Base-by-base conservation (phyloP, 345 rosid species). In the Orychophragmus violaceus region DNA sequence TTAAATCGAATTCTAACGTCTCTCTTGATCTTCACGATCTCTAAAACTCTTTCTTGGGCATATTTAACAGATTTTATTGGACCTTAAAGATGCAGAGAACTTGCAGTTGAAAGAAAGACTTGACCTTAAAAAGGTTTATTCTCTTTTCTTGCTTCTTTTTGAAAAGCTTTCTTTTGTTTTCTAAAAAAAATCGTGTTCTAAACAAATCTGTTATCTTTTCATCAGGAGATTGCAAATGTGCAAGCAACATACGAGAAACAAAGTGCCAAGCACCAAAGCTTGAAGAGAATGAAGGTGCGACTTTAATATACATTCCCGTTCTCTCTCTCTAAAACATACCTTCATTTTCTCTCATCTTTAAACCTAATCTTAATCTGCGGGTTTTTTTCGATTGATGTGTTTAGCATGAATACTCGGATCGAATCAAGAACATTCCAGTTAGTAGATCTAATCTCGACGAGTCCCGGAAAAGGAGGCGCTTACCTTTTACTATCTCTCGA, bases 241-340 rank as follows among this genome's bases (percentile, higher is more conserved):
- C 79, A 70, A 30, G 80, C 84, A 18, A 82, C 85, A 24, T 82
- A 64, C 23, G 52, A 77, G 41, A 85, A 82, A 49, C 82, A 81
- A 27, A 78, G 62, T 27, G 77, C 68, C 9, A 79, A 52, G 66
- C 88, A 91, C 58, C 78, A 79, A 68, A 82, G 71, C 76, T 78
- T 91, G 70, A 91, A 88, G 78, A 84, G 79, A 70, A 80, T 84
- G 16, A 91, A 87, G 94, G 98, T 88, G 94, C 86, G 32, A 22
- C 5, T 7, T 19, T 5, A 5, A 5, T 14, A 5, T 14, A 0
- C 66, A 11, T 17, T 45, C 7, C 2, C 12, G 0, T 5, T 37
- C 6, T 41, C 8, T 21, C 23, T n/a, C 3, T 35, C 5, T 16
- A 1, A 19, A 5, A 1, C 0, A n/a, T 37, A 28, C 19, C 3